phyloP scores from a whole-genome alignment of 2,329 filamentous ascomycete species.

The Orbilia ellipsospora region DNA sequence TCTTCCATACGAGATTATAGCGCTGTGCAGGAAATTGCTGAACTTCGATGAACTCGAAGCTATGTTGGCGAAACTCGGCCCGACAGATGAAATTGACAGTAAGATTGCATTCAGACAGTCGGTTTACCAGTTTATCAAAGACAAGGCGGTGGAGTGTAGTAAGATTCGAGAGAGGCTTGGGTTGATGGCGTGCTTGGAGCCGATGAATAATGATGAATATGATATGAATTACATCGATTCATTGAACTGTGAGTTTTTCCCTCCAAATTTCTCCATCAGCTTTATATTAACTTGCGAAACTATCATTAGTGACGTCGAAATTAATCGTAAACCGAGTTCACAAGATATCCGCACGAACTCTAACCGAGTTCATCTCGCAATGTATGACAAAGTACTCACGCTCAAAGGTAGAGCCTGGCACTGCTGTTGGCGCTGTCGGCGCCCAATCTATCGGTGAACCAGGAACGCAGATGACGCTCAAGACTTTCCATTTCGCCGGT shows the following conservation, averaged over 20 bases:
- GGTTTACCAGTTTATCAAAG: conserved; percentile 33
- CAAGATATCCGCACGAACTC: conserved; percentile 80
- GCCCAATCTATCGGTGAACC: conserved; percentile 98
- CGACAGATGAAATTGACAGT: conserved; percentile 69
- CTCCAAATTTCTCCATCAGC: background rate
- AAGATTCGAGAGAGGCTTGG: conserved; percentile 44
- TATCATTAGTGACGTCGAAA: conserved; percentile 31
- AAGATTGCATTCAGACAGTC: conserved; percentile 62
- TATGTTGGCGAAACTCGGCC: conserved; percentile 54
- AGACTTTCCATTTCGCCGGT: conserved; percentile 99
- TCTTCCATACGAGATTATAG: conserved; percentile 77
- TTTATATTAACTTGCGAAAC: background rate
- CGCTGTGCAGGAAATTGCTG: conserved; percentile 67
- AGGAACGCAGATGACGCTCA: conserved; percentile 98
- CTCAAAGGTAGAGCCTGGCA: conserved; percentile 91
- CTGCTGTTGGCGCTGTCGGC: conserved; percentile 94
- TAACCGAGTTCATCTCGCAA: conserved; percentile 79
- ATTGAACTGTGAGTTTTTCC: conserved; percentile 32
- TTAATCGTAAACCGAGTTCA: conserved; percentile 75
- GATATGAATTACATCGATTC: conserved; percentile 51
- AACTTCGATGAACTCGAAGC: conserved; percentile 57
- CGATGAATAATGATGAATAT: conserved; percentile 49
- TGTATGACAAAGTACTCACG: conserved; percentile 91
- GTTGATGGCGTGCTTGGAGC: conserved; percentile 47
- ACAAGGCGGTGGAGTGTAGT: conserved; percentile 39